Evolutionary conservation across 495 filamentous ascomycete species (phyloP).

Genomic region (Thermothielavioides terrestris): DNA sequence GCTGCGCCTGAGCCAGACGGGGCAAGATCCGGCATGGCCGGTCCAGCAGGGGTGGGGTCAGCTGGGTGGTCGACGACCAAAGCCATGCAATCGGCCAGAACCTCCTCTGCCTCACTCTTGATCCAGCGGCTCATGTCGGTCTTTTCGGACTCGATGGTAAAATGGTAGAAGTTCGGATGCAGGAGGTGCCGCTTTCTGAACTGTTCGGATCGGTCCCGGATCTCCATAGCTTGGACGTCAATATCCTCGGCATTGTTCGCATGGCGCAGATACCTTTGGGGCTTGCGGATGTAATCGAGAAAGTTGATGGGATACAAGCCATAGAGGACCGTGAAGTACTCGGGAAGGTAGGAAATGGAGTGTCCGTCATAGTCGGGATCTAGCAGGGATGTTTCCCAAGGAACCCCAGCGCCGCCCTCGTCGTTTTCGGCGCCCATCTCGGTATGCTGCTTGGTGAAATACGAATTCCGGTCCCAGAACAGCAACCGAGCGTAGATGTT

Average conservation of each 20-base stretch:
- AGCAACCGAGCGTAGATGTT: conserved; percentile 64
- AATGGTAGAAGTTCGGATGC: conserved; percentile 65
- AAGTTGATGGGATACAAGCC: conserved; percentile 75
- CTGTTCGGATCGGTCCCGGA: conserved; percentile 56
- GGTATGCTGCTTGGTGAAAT: conserved; percentile 23
- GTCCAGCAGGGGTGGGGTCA: background rate
- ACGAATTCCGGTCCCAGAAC: conserved; percentile 57
- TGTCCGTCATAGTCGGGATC: conserved; percentile 49
- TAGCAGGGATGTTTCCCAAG: conserved; percentile 53
- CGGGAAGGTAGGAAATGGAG: conserved; percentile 57
- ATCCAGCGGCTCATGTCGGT: conserved; percentile 61
- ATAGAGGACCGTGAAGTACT: conserved; percentile 73
- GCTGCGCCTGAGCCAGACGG: background rate
- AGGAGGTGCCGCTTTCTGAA: conserved; percentile 59
- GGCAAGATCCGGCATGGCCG: background rate
- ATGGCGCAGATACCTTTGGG: conserved; percentile 58
- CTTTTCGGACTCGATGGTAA: conserved; percentile 63
- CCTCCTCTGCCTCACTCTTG: conserved; percentile 61
- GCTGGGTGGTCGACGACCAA: conserved; percentile 26
- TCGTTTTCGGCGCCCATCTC: conserved; percentile 25
- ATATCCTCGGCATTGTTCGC: conserved; percentile 56
- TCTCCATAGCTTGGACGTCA: conserved; percentile 62
- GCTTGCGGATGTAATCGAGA: conserved; percentile 67
- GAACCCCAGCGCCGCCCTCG: conserved; percentile 13
- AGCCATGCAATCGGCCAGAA: conserved; percentile 60